Evolutionary conservation across 2,329 filamentous ascomycete species (phyloP).

Genomic region (Alternaria dauci): DNA sequence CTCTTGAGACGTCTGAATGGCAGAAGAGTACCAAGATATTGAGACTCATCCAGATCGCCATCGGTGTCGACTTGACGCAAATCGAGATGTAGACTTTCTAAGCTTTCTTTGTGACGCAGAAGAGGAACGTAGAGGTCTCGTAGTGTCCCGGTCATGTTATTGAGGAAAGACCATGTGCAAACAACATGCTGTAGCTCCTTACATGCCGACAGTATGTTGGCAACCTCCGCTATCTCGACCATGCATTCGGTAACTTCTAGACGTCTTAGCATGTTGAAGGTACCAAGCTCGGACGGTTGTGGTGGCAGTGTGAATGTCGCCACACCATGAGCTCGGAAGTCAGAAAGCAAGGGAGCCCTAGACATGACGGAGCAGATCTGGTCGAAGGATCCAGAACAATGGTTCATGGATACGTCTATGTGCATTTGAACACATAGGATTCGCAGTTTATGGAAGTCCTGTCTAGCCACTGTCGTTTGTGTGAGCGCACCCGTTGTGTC

Average conservation of each 20-base stretch:
- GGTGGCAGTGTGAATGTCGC: background rate
- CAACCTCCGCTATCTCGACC: constrained; percentile 20
- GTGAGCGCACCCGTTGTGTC: background rate
- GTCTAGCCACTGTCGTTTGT: background rate
- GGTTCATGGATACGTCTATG: background rate
- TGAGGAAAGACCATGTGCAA: constrained; percentile 30
- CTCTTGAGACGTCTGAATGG: constrained; percentile 16
- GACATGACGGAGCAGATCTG: constrained; percentile 18
- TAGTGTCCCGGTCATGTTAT: background rate
- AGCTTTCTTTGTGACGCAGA: constrained; percentile 16
- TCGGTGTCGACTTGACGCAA: constrained; percentile 16
- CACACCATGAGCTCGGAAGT: constrained; percentile 26
- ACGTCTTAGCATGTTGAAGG: constrained; percentile 23
- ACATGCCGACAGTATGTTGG: constrained; percentile 20
- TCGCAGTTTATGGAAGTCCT: constrained; percentile 24
- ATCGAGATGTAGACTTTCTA: constrained; percentile 30
- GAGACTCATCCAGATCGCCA: background rate
- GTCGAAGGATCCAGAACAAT: constrained; percentile 6
- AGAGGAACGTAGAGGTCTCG: constrained; percentile 23
- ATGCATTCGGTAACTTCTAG: constrained; percentile 33
- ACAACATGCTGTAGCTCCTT: constrained; percentile 28
- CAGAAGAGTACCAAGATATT: constrained; percentile 20
- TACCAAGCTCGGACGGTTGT: background rate
- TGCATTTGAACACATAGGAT: constrained; percentile 32
- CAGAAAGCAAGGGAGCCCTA: constrained; percentile 17